A percentile compares a stretch with the other conserved stretches of the same genome.
phyloP scores from a whole-genome alignment of 2,329 filamentous ascomycete species.

The Alternaria longipes region DNA sequence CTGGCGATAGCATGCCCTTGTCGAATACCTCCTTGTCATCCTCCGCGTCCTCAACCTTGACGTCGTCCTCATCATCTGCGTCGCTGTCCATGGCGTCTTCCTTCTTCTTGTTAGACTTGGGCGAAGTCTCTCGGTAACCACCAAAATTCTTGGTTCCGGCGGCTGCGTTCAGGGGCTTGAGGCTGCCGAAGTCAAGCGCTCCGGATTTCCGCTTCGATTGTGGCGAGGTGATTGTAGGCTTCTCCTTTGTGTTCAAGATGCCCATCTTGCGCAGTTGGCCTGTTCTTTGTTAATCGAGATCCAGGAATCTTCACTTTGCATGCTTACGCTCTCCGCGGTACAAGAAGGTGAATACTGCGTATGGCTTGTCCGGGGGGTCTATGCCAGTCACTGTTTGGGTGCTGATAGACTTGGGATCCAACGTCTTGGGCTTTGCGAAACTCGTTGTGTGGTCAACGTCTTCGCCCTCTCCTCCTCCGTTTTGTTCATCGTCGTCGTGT shows the following conservation, averaged over 20 bases:
- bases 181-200: constrained; percentile 83
- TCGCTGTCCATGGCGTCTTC: constrained; percentile 75
- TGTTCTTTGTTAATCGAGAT: constrained; percentile 50
- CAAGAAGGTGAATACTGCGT: constrained; percentile 96
- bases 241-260: constrained; percentile 75
- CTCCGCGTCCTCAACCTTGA: constrained; percentile 70
- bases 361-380: constrained; percentile 93
- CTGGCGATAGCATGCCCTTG: constrained; percentile 66
- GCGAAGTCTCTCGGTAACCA: constrained; percentile 75
- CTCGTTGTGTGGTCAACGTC: constrained; percentile 97
- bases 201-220: constrained; percentile 80
- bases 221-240: constrained; percentile 64
- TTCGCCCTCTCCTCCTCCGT: constrained; percentile 69
- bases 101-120: constrained; percentile 62
- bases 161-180: constrained; percentile 79
- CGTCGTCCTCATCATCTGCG: constrained; percentile 73
- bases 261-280: constrained; percentile 98
- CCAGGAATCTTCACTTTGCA: not conserved
- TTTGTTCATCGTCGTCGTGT: constrained; percentile 87
- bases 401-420: constrained; percentile 97
- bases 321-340: constrained; percentile 92
- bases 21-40: constrained; percentile 66
- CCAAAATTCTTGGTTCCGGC: constrained; percentile 91
- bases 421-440: constrained; percentile 93
- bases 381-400: constrained; percentile 99